These are phyloP conservation scores for Geotrichum cucujoidarum DNA, from an alignment of 1,139 yeast species.

Conservation along the genomic window DNA sequence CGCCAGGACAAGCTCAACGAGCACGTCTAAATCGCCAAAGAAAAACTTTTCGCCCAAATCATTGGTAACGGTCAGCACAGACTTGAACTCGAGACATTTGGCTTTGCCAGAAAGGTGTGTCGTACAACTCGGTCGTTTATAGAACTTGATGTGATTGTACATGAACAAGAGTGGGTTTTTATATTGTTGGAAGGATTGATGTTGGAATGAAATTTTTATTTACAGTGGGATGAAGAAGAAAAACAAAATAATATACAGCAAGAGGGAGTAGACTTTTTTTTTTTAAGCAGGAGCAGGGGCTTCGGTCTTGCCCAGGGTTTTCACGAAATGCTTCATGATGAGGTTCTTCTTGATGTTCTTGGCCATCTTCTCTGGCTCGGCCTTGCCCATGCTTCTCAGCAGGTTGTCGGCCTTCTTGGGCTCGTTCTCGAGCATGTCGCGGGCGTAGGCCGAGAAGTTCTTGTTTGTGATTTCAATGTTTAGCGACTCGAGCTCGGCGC, in stretches of 20 bases:
- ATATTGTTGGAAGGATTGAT: no score
- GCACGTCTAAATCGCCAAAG: conserved; percentile 26
- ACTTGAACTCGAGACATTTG: conserved; percentile 15
- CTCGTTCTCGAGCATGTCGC: conserved; percentile 29
- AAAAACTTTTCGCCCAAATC: conserved; percentile 35
- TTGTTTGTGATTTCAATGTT: conserved; percentile 27
- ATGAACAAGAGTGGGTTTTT: conserved; percentile 4
- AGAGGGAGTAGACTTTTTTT: no score
- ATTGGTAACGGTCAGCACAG: conserved; percentile 32
- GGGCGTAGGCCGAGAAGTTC: conserved; percentile 28
- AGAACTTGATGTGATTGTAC: conserved; percentile 17
- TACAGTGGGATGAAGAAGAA: conserved; percentile 2
- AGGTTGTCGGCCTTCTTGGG: conserved; percentile 35
- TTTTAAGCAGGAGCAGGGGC: background rate
- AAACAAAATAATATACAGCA: background rate
- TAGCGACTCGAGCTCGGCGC: conserved; percentile 29
- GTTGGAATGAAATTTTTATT: background rate
- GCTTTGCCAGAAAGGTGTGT: conserved; percentile 2
- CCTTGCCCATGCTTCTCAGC: conserved; percentile 30
- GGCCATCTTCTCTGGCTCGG: conserved; percentile 27
- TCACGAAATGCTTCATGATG: conserved; percentile 33
- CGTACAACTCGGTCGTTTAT: conserved; percentile 15
- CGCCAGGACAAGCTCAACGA: conserved; percentile 7
- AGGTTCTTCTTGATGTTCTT: conserved; percentile 35
- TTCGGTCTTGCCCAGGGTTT: conserved; percentile 12